Conservation (phyloP, 768 basidiomycete genomes). For the Phlegmacium glaucopus region DNA sequence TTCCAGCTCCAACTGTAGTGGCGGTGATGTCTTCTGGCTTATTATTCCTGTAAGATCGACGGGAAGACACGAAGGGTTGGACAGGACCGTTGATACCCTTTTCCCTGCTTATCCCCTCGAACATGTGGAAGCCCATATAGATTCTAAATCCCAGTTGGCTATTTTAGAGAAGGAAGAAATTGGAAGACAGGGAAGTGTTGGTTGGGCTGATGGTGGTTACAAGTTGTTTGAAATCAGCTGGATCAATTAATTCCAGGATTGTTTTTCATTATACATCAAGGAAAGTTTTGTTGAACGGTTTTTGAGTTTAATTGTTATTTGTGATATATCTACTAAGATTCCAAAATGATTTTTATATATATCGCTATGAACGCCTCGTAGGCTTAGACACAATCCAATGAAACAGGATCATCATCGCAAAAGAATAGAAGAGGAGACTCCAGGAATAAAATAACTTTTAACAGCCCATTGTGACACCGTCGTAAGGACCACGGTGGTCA, state of each 20-base stretch:
- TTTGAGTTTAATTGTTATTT: too few species aligned
- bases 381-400: too few species aligned
- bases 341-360: too few species aligned
- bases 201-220: conserved; percentile 67
- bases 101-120: conserved; percentile 34
- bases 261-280: too few species aligned
- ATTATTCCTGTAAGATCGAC: conserved; percentile 67
- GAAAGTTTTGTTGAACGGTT: too few species aligned
- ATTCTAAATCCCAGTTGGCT: conserved; percentile 29
- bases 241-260: conserved; percentile 27
- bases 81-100: conserved; percentile 49
- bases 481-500: conserved; percentile 39
- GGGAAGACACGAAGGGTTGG: conserved; percentile 59
- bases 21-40: conserved; percentile 66
- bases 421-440: neutral
- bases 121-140: neutral
- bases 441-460: too few species aligned
- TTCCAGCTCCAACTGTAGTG: conserved; percentile 6
- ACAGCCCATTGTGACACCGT: conserved; percentile 20
- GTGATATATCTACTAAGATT: too few species aligned
- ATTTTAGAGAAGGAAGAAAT: conserved; percentile 48
- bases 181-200: conserved; percentile 49
- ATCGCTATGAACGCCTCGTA: too few species aligned
- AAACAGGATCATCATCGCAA: too few species aligned
- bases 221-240: conserved; percentile 70